These are phyloP conservation scores for Waltergamsia citrina DNA, from an alignment of 2,329 filamentous ascomycete species.

Conservation along the genomic window DNA sequence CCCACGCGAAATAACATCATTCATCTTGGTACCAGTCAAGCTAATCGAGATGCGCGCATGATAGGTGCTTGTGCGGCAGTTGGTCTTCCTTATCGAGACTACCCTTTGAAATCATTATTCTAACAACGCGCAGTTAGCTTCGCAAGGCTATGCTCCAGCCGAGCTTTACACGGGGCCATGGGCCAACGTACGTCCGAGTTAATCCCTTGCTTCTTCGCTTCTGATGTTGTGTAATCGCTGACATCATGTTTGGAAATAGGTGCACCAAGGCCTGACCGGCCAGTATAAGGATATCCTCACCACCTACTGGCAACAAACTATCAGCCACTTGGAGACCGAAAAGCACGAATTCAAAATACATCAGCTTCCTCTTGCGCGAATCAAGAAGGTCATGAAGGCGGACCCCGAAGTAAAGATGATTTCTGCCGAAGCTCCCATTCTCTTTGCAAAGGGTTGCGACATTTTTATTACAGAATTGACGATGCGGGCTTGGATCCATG, in stretches of 20 bases:
- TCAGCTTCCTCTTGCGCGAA: slow-evolving; percentile 90
- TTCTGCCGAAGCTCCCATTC: slow-evolving; percentile 90
- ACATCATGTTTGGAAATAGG: slow-evolving; percentile 36
- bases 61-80: slow-evolving; percentile 39
- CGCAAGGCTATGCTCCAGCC: slow-evolving; percentile 80
- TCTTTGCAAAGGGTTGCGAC: slow-evolving; percentile 97
- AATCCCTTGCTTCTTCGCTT: not conserved
- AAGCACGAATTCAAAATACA: slow-evolving; percentile 98
- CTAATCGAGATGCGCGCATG: slow-evolving; percentile 5
- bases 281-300: slow-evolving; percentile 95
- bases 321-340: slow-evolving; percentile 89
- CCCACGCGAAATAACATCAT: not conserved
- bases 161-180: slow-evolving; percentile 91
- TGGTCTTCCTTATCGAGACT: slow-evolving; percentile 8
- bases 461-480: slow-evolving; percentile 99
- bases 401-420: slow-evolving; percentile 99
- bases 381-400: slow-evolving; percentile 99
- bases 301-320: slow-evolving; percentile 98
- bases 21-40: not conserved
- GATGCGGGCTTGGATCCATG: slow-evolving; percentile 99
- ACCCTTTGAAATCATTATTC: slow-evolving; percentile 6
- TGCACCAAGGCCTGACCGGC: slow-evolving; percentile 88
- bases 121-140: slow-evolving; percentile 58
- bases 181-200: slow-evolving; percentile 65
- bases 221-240: not conserved